Conservation (phyloP, 139 green algal species). For the Micractinium conductrix region DNA sequence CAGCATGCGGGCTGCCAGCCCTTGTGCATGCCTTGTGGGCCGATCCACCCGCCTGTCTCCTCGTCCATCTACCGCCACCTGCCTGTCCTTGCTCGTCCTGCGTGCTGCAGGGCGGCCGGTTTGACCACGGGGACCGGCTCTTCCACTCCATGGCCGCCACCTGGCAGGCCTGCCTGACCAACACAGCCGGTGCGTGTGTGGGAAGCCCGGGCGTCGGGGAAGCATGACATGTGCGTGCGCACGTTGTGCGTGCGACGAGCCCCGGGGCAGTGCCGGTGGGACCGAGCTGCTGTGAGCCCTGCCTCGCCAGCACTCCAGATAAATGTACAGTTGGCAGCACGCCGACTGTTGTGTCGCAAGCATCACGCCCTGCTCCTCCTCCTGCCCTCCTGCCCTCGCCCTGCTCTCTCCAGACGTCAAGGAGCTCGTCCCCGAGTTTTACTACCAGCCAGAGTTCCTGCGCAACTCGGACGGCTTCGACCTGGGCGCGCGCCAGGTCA, state of each 20-base stretch:
- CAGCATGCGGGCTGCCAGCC: neutral
- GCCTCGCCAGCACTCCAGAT: too few species aligned
- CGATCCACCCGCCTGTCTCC: too few species aligned
- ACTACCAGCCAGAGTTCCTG: conserved; percentile 71
- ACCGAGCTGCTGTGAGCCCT: too few species aligned
- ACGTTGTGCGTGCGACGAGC: too few species aligned
- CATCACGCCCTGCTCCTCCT: too few species aligned
- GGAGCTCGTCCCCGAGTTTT: conserved; percentile 99
- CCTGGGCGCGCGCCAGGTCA: conserved; percentile 79
- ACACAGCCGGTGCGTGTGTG: conserved; percentile 50
- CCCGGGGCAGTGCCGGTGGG: too few species aligned
- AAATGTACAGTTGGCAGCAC: too few species aligned
- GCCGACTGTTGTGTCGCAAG: too few species aligned
- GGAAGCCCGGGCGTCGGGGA: neutral
- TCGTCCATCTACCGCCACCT: too few species aligned
- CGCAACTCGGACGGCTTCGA: conserved; percentile 73
- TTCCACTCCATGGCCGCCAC: conserved; percentile 83
- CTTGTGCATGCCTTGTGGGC: too few species aligned
- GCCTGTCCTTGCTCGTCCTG: neutral
- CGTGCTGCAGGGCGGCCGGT: conserved; percentile 87
- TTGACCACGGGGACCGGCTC: conserved; percentile 94
- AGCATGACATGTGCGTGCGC: neutral
- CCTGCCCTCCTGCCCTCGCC: too few species aligned
- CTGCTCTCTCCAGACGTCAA: conserved; percentile 92
- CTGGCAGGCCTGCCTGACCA: conserved; percentile 72